Conservation (phyloP, 1,284 basidiomycete species). For the Naganishia sp. region DNA sequence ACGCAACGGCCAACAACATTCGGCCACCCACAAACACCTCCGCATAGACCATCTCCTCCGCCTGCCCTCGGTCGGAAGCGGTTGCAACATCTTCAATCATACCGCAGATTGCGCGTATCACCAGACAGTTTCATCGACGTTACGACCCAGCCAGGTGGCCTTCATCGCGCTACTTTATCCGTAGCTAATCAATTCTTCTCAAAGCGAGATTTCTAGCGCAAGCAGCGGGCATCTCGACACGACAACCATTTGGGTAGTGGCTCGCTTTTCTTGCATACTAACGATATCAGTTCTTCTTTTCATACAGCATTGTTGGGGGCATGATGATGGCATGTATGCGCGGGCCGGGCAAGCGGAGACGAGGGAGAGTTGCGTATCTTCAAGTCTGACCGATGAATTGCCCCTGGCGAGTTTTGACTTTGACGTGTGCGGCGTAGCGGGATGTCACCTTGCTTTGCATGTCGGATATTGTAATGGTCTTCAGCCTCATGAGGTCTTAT, state of each 20-base stretch:
- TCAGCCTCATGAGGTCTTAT: background rate
- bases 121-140: too few relatives aligned
- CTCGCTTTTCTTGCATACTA: constrained; percentile 15
- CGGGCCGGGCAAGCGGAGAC: background rate
- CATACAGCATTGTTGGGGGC: background rate
- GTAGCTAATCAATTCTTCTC: background rate
- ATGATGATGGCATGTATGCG: background rate
- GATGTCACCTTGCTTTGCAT: background rate
- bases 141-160: background rate
- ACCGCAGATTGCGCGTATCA: too few relatives aligned
- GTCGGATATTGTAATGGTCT: too few relatives aligned
- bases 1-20: too few relatives aligned
- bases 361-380: too few relatives aligned
- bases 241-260: constrained; percentile 85
- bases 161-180: background rate
- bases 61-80: too few relatives aligned
- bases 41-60: too few relatives aligned
- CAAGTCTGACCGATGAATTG: too few relatives aligned
- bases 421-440: background rate
- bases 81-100: too few relatives aligned
- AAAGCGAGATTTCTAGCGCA: too few relatives aligned
- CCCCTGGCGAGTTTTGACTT: too few relatives aligned
- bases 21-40: too few relatives aligned
- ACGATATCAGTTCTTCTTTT: constrained; percentile 4
- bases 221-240: constrained; percentile 2